Base-by-base conservation (phyloP, 495 filamentous ascomycete genomes). In the Daldinia bambusicola region DNA sequence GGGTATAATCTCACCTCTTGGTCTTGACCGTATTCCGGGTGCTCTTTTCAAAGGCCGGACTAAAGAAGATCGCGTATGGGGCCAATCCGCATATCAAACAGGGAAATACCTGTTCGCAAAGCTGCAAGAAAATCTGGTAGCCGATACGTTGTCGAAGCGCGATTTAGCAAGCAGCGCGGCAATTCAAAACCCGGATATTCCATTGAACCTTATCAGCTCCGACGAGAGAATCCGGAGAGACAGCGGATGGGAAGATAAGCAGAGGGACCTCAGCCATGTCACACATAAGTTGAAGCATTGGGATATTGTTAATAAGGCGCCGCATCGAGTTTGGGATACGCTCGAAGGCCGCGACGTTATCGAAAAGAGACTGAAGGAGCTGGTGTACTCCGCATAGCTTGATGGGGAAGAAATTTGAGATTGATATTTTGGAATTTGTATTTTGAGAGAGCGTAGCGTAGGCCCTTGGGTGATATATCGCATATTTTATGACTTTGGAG, bases 41-140 rank as follows among this genome's bases (percentile, higher is more conserved):
- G 93, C 94, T 6, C 70, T 99, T 30, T 88, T 97, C 80, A 86
- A 88, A 50, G 92, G 93, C 43, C 88, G 93, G 13, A 90, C 82
- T 9, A 86, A 92, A n/a, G 88, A 91, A 75, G 95, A 98, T 75
- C 90, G 95, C 0, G 88, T 95, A 4, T 92, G 90, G 72, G 95
- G 95, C 4, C 83, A 86, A 26, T 86, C 87, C 6, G 88, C 93
- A 0, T 91, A 94, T 70, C 92, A 96, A 78, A 86, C 83, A 14
- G 94, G 91, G 13, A 92, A 90, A 68, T 90, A 86, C 72, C 89
- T 98, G 76, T 95, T 93, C 74, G 91, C 93, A 4, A 93, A 94
- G 76, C 83, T 99, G 38, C 95, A 99, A 78, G 95, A 99, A 81
- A 95, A 91, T 62, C 81, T 98, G 0, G 93, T 97, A 18, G 95